phyloP scores from a whole-genome alignment of 305 asterid species.

The Plantago coronopus region DNA sequence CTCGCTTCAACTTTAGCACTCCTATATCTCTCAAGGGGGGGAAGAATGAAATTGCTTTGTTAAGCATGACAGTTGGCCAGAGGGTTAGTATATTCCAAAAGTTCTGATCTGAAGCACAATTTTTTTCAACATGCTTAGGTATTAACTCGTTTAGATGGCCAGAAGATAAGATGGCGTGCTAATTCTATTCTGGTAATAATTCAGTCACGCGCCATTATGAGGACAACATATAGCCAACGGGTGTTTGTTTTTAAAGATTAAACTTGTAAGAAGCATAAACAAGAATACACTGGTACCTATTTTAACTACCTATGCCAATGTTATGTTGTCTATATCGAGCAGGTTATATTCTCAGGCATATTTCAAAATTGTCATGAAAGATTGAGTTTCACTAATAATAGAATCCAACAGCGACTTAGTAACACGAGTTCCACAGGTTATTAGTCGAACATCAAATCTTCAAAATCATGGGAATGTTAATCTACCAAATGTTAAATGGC shows the following conservation, averaged over 20 bases:
- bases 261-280: neutral
- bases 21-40: slow-evolving; percentile 68
- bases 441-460: neutral
- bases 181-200: neutral
- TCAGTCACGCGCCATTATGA: neutral
- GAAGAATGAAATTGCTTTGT: slow-evolving; percentile 69
- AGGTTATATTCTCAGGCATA: neutral
- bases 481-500: too few species aligned
- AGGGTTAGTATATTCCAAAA: slow-evolving; percentile 34
- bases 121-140: too few species aligned
- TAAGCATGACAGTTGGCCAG: slow-evolving; percentile 87
- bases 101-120: neutral
- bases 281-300: neutral
- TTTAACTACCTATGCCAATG: neutral
- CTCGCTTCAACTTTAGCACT: slow-evolving; percentile 50
- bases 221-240: neutral
- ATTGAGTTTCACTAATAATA: too few species aligned
- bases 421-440: neutral
- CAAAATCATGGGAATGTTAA: neutral
- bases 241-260: neutral
- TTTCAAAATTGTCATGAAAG: too few species aligned
- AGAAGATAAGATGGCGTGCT: neutral
- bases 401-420: neutral
- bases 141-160: neutral
- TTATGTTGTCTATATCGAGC: neutral